A percentile compares a stretch with the other conserved stretches of the same genome.
Conservation (phyloP, 371 early-diverging fungal species). For the Mortierella sp. region DNA sequence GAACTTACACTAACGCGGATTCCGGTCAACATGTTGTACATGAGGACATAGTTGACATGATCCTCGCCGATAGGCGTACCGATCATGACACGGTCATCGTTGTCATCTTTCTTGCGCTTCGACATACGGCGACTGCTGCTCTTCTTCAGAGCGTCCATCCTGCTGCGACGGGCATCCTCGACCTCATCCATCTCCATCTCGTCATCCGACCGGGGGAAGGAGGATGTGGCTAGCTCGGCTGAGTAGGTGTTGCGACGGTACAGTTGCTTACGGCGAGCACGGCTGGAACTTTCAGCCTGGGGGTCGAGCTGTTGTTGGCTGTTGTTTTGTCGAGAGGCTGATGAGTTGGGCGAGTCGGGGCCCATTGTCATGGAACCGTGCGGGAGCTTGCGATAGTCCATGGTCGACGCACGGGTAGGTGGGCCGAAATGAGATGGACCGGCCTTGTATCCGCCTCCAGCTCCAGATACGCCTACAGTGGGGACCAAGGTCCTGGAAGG, state of each 20-base stretch:
- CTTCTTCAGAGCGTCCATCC: slow-evolving; percentile 54
- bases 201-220: slow-evolving; percentile 44
- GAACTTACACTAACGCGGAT: slow-evolving; percentile 85
- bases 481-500: slow-evolving; percentile 19
- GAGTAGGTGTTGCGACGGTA: slow-evolving; percentile 59
- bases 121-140: slow-evolving; percentile 56
- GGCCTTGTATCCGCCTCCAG: slow-evolving; percentile 41
- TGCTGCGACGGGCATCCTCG: slow-evolving; percentile 32
- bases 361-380: slow-evolving; percentile 28
- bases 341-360: slow-evolving; percentile 28
- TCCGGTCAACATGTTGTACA: slow-evolving; percentile 99
- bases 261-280: slow-evolving; percentile 32
- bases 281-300: slow-evolving; percentile 23
- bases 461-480: slow-evolving; percentile 26
- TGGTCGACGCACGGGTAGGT: slow-evolving; percentile 46
- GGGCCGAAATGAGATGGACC: slow-evolving; percentile 20
- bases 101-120: slow-evolving; percentile 65
- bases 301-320: slow-evolving; percentile 26
- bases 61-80: slow-evolving; percentile 78
- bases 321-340: slow-evolving; percentile 20
- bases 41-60: slow-evolving; percentile 85
- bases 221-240: slow-evolving; percentile 35
- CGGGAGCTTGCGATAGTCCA: slow-evolving; percentile 39
- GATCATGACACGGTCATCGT: slow-evolving; percentile 69
- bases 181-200: slow-evolving; percentile 53